These are phyloP conservation scores for Vinca major DNA, from an alignment of 305 asterid genomes.

Conservation along the genomic window DNA sequence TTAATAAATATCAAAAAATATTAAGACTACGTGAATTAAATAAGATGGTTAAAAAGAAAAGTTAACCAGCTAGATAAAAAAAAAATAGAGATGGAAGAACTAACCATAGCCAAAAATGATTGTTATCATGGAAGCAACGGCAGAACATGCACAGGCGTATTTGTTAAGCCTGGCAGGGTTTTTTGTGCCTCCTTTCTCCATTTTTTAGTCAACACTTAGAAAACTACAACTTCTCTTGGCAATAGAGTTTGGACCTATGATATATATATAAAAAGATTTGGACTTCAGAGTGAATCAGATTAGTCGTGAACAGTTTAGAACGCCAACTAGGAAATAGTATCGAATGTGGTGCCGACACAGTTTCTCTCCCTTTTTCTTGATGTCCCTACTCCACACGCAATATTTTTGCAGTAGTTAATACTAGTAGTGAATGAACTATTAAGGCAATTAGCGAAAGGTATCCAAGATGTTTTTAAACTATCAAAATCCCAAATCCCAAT, in stretches of 20 bases:
- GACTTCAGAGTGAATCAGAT: too few relatives aligned
- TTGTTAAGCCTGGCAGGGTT: conserved; percentile 30
- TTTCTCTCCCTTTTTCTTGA: too few relatives aligned
- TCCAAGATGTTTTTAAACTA: background rate
- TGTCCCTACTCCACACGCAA: too few relatives aligned
- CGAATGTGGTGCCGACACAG: too few relatives aligned
- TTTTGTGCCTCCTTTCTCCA: conserved; percentile 25
- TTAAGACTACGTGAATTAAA: too few relatives aligned
- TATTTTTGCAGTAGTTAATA: too few relatives aligned
- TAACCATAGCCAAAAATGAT: conserved; percentile 69
- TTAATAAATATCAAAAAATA: too few relatives aligned
- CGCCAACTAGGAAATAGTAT: too few relatives aligned
- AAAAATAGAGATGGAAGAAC: background rate
- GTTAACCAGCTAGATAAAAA: background rate
- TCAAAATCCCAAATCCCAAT: too few relatives aligned
- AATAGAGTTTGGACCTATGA: background rate
- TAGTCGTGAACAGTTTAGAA: too few relatives aligned
- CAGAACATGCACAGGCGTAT: conserved; percentile 53
- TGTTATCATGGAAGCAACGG: conserved; percentile 50
- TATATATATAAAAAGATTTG: background rate
- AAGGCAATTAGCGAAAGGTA: background rate
- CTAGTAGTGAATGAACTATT: background rate
- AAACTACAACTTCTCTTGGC: background rate
- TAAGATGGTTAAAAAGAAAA: background rate
- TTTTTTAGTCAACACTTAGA: background rate